A percentile compares a stretch with the other conserved stretches of the same genome.
Evolutionary conservation across 306 rosid genomes (phyloP).

Genomic region (Astragalus membranaceus): DNA sequence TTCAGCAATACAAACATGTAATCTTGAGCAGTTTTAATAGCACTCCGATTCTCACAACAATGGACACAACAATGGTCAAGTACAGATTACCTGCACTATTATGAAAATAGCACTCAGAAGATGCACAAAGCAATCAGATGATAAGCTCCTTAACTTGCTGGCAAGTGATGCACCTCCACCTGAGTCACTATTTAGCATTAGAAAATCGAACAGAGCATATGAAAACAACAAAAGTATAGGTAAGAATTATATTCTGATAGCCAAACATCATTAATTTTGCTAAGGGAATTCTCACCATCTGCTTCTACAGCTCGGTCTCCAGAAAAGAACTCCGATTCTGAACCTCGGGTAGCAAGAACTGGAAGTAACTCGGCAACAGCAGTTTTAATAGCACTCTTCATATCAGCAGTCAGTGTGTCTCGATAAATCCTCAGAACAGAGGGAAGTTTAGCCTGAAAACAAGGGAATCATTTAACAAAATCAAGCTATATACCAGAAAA

Average conservation of each 20-base stretch:
- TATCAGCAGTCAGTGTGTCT: slow-evolving; percentile 87
- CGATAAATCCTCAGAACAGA: slow-evolving; percentile 88
- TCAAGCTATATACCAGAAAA: slow-evolving; percentile 10
- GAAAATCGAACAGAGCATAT: slow-evolving; percentile 8
- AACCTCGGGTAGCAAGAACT: slow-evolving; percentile 65
- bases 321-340: slow-evolving; percentile 68
- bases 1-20: background rate
- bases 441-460: slow-evolving; percentile 90
- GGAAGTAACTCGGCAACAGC: slow-evolving; percentile 96
- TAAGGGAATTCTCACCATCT: slow-evolving; percentile 67
- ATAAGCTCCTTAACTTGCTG: slow-evolving; percentile 89
- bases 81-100: slow-evolving; percentile 87
- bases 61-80: slow-evolving; percentile 36
- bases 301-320: slow-evolving; percentile 72
- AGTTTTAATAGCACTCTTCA: slow-evolving; percentile 91
- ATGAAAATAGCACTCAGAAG: slow-evolving; percentile 82
- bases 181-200: slow-evolving; percentile 36
- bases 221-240: background rate
- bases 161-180: slow-evolving; percentile 98
- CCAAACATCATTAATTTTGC: slow-evolving; percentile 15
- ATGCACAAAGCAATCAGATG: slow-evolving; percentile 96
- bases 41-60: too few relatives aligned
- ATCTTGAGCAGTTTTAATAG: too few relatives aligned
- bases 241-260: background rate
- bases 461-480: slow-evolving; percentile 15